Percentiles rank a stretch among this genome's conserved stretches.
Conservation (phyloP, 1,284 basidiomycete genomes). For the Agaricales sp. region DNA sequence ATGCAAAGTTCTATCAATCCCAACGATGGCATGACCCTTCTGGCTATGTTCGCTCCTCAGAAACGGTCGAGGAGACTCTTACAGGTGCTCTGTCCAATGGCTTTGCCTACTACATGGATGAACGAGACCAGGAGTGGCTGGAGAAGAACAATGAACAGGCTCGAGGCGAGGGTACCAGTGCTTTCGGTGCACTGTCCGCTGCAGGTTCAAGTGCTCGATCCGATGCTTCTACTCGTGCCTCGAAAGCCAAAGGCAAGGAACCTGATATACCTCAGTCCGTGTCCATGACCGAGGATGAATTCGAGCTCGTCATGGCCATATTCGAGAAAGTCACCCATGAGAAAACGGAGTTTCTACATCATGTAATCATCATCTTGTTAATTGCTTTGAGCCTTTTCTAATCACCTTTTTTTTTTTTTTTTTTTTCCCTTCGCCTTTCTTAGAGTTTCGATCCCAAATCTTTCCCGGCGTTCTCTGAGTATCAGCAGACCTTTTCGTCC, state of each 20-base stretch:
- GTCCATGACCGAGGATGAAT: slow-evolving; percentile 78
- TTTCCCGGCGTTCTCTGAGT: slow-evolving; percentile 74
- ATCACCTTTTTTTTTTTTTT: background rate
- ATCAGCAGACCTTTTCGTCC: slow-evolving; percentile 61
- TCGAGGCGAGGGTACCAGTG: slow-evolving; percentile 75
- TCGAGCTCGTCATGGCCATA: slow-evolving; percentile 92
- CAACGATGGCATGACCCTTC: slow-evolving; percentile 67
- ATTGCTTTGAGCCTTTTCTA: no score
- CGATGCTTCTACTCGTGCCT: slow-evolving; percentile 45
- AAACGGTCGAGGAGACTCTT: slow-evolving; percentile 78
- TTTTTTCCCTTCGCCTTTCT: slow-evolving; percentile 3
- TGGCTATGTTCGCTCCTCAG: slow-evolving; percentile 78
- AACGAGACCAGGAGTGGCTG: slow-evolving; percentile 93
- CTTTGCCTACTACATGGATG: slow-evolving; percentile 91
- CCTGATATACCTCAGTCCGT: slow-evolving; percentile 52
- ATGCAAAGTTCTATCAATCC: slow-evolving; percentile 63
- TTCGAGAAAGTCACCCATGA: slow-evolving; percentile 91
- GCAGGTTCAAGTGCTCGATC: slow-evolving; percentile 31
- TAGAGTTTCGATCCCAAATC: slow-evolving; percentile 37
- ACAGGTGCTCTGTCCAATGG: slow-evolving; percentile 48
- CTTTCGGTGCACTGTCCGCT: slow-evolving; percentile 54
- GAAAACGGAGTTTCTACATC: slow-evolving; percentile 81
- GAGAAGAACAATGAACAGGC: slow-evolving; percentile 86
- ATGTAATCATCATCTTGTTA: no score
- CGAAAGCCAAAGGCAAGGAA: slow-evolving; percentile 74